Percentiles rank a stretch among this genome's conserved stretches.
These are phyloP conservation scores for Syzygium aromaticum DNA, from an alignment of 345 rosid genomes.

Conservation along the genomic window DNA sequence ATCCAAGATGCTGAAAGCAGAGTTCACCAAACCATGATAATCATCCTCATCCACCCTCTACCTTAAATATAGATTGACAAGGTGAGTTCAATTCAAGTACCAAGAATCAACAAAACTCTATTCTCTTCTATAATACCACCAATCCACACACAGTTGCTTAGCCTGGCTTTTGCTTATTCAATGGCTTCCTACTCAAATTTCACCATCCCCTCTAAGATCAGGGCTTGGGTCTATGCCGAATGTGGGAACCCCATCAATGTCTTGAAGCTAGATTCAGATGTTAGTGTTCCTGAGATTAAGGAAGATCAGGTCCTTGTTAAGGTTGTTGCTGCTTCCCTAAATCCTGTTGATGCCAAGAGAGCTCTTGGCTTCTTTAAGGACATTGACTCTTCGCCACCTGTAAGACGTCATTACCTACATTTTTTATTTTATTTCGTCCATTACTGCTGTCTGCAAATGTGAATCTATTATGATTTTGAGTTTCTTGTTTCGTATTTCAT, in stretches of 20 bases:
- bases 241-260: slow-evolving; percentile 53
- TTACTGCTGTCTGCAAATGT: neutral
- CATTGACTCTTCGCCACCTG: slow-evolving; percentile 73
- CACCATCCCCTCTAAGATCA: slow-evolving; percentile 48
- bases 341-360: slow-evolving; percentile 75
- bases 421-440: neutral
- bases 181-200: neutral
- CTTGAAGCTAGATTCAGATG: slow-evolving; percentile 48
- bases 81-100: neutral
- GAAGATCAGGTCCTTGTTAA: slow-evolving; percentile 79
- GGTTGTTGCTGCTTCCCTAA: slow-evolving; percentile 75
- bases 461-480: neutral
- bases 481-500: neutral
- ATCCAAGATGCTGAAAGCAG: neutral
- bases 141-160: neutral
- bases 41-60: neutral
- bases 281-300: slow-evolving; percentile 51
- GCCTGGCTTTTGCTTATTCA: neutral
- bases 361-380: slow-evolving; percentile 73
- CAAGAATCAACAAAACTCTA: neutral
- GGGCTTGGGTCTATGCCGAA: slow-evolving; percentile 65
- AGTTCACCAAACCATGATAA: neutral
- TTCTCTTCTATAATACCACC: neutral
- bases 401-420: slow-evolving; percentile 6
- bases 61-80: neutral